These are phyloP conservation scores for Adansonia rubrostipa DNA, from an alignment of 441 rosid species.

Conservation along the genomic window DNA sequence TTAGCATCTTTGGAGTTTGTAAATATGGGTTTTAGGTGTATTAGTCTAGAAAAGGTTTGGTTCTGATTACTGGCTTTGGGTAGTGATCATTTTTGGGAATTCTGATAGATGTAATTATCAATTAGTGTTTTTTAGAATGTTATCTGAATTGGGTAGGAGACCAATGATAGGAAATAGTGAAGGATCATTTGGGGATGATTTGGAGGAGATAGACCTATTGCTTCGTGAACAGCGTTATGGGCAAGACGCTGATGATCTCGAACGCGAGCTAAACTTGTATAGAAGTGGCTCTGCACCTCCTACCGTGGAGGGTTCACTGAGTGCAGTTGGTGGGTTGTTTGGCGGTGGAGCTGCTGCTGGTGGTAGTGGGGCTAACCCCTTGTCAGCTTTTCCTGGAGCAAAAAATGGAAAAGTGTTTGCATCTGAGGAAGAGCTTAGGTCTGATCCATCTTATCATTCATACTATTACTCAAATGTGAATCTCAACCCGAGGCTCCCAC, in stretches of 20 bases:
- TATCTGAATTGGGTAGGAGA: constrained; percentile 71
- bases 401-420: constrained; percentile 53
- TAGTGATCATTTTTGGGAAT: constrained; percentile 31
- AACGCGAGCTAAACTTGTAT: constrained; percentile 75
- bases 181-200: too few relatives aligned
- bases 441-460: constrained; percentile 79
- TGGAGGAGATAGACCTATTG: constrained; percentile 60
- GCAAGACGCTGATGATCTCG: constrained; percentile 72
- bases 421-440: constrained; percentile 81
- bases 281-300: constrained; percentile 37
- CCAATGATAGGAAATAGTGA: constrained; percentile 57
- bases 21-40: constrained; percentile 38
- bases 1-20: constrained; percentile 30
- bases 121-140: constrained; percentile 50
- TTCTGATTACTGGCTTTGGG: constrained; percentile 36
- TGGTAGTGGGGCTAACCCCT: constrained; percentile 30
- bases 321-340: constrained; percentile 62
- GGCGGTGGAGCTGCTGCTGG: constrained; percentile 40
- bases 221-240: constrained; percentile 75
- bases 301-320: too few relatives aligned
- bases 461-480: constrained; percentile 88
- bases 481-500: constrained; percentile 94
- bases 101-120: constrained; percentile 38
- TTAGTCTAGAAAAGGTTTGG: constrained; percentile 33
- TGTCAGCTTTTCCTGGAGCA: constrained; percentile 54